Conservation (phyloP, 306 rosid species). For the Citrullus amarus region DNA sequence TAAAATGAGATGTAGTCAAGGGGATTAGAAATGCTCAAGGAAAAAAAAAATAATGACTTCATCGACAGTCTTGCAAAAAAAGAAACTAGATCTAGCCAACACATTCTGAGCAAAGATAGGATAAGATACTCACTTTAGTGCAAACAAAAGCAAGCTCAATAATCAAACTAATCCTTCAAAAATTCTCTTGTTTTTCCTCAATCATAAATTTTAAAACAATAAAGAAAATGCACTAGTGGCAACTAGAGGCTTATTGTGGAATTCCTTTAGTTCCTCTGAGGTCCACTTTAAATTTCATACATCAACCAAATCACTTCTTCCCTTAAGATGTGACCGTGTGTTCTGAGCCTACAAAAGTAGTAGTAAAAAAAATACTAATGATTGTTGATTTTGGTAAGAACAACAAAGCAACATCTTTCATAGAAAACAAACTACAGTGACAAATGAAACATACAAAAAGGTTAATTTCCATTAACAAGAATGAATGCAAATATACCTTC, state of each 20-base stretch:
- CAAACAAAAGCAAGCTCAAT: not conserved
- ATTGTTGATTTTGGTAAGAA: not conserved
- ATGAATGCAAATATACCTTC: slow-evolving; percentile 37
- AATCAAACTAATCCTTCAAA: not conserved
- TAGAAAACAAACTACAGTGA: slow-evolving; percentile 1
- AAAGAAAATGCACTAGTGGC: not conserved
- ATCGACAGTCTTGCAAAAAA: not conserved
- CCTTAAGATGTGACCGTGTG: not conserved
- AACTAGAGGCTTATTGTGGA: not conserved
- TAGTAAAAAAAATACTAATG: not conserved
- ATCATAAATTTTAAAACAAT: not conserved
- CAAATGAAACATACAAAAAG: slow-evolving; percentile 7
- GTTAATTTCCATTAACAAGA: not conserved
- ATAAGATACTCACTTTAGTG: not conserved
- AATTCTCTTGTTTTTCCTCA: not conserved
- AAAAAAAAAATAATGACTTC: not conserved
- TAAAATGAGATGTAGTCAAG: no score
- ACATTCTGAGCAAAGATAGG: not conserved
- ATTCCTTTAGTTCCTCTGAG: not conserved
- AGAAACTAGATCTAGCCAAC: not conserved
- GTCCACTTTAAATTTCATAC: not conserved
- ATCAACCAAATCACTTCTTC: not conserved
- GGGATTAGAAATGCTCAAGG: not conserved
- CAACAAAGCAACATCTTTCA: not conserved
- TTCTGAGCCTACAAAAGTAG: not conserved